phyloP scores from a whole-genome alignment of 1,139 yeast species.

The Yamadazyma pseudoaaseri region DNA sequence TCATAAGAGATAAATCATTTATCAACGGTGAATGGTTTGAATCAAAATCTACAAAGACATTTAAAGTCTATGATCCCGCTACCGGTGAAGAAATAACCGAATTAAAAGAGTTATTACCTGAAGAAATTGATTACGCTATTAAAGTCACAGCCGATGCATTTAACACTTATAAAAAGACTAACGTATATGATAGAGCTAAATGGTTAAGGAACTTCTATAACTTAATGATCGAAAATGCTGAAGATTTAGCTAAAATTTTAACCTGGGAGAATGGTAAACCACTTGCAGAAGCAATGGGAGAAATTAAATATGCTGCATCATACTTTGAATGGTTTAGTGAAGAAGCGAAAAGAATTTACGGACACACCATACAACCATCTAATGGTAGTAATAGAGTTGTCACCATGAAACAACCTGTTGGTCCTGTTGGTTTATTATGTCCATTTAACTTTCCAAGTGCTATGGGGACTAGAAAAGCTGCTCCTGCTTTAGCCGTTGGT shows the following conservation, averaged over 20 bases:
- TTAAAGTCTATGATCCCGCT: conserved; percentile 77
- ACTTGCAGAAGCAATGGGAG: conserved; percentile 40
- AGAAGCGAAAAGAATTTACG: conserved; percentile 42
- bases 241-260: conserved; percentile 41
- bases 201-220: conserved; percentile 59
- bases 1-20: conserved; percentile 57
- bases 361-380: conserved; percentile 41
- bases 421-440: conserved; percentile 48
- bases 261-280: conserved; percentile 48
- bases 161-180: conserved; percentile 52
- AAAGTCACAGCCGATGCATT: conserved; percentile 62
- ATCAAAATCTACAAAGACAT: conserved; percentile 50
- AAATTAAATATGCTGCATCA: conserved; percentile 42
- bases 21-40: conserved; percentile 72
- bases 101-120: conserved; percentile 56
- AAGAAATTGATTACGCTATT: conserved; percentile 60
- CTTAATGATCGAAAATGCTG: conserved; percentile 40
- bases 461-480: conserved; percentile 49
- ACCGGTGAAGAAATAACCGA: conserved; percentile 55
- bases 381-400: conserved; percentile 38
- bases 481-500: conserved; percentile 51
- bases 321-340: conserved; percentile 48
- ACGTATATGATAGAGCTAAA: conserved; percentile 64
- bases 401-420: conserved; percentile 47
- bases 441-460: conserved; percentile 52